Evolutionary conservation across 441 rosid species (phyloP), one percentile per base, ranked within the genome.

Genomic region (Pelargonium citronellum): DNA sequence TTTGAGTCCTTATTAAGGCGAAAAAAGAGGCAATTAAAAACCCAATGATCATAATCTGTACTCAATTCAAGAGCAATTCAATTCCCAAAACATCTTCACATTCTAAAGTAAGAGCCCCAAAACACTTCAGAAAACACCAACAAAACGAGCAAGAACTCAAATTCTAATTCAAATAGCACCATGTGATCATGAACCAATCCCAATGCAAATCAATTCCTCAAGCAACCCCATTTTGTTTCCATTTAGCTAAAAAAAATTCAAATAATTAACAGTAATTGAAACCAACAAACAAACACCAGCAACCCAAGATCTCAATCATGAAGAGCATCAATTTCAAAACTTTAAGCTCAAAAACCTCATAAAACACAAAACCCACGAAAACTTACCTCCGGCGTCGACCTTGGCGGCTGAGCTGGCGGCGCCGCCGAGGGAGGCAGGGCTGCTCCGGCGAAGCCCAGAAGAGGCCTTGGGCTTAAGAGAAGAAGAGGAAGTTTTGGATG

Each of bases 371-470:
- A 53, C 60, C 60, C 60, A 53, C 37, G 16, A 53, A n/a, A 19
- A 68, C 80, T 69, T 67, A 92, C 99, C 99, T 76, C 87, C 92
- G 63, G 88, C 79, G 47, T 85, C 86, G 76, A 83, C 83, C 77
- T 75, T 86, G 66, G 7, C 34, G 1, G 64, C 72, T 77, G n/a
- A 77, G 22, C 67, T 81, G 34, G 80, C 41, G 6, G 68, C 55
- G 17, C 79, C 81, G 7, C 86, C 87, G 37, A 87, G 84, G 17
- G 92, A 81, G 71, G 84, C 88, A 3, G 98, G 92, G 70, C 88
- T 82, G 72, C 96, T 91, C 75, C 86, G 92, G 17, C 98, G 82
- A 62, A 82, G 77, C n/a, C 81, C 86, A 4, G 89, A 83, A 68
- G 73, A 70, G 0, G 94, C 9, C 84, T 87, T 89, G 19, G 89